Conservation (phyloP, 148 eudicot species). For the Gaultheria prostrata region DNA sequence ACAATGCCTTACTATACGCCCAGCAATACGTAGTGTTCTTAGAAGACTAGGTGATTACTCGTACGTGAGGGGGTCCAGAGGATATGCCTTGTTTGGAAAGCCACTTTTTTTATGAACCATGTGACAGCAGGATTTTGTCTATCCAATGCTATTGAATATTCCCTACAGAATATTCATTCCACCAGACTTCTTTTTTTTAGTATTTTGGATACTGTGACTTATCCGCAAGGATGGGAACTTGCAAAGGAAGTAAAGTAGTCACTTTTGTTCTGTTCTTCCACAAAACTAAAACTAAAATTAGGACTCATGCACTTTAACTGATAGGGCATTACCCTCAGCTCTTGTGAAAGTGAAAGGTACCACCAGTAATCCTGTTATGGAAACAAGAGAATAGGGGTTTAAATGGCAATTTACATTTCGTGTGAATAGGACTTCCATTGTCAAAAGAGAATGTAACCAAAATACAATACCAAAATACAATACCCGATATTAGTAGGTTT, state of each 20-base stretch:
- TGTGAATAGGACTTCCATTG: not conserved
- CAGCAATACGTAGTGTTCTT: not conserved
- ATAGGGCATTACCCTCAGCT: not conserved
- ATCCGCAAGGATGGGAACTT: conserved; percentile 4
- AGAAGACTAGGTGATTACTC: not conserved
- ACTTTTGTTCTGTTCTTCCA: not conserved
- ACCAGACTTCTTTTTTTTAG: not conserved
- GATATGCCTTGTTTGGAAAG: not conserved
- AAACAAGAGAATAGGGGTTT: not conserved
- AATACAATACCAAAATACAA: too few species aligned
- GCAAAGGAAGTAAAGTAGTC: not conserved
- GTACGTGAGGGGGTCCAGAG: not conserved
- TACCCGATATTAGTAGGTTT: too few species aligned
- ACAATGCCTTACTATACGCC: not conserved
- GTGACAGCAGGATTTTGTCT: not conserved
- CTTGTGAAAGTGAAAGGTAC: not conserved
- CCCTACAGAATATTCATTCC: not conserved
- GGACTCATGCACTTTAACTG: not conserved
- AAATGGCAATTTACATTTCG: not conserved
- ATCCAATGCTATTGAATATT: not conserved
- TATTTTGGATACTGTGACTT: not conserved
- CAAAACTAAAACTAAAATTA: not conserved
- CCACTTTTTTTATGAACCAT: not conserved
- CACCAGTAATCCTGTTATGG: not conserved
- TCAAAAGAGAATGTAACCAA: not conserved